Percentiles rank a stretch among this genome's conserved stretches.
Conservation (phyloP, 306 rosid species). For the Arachis stenosperma region DNA sequence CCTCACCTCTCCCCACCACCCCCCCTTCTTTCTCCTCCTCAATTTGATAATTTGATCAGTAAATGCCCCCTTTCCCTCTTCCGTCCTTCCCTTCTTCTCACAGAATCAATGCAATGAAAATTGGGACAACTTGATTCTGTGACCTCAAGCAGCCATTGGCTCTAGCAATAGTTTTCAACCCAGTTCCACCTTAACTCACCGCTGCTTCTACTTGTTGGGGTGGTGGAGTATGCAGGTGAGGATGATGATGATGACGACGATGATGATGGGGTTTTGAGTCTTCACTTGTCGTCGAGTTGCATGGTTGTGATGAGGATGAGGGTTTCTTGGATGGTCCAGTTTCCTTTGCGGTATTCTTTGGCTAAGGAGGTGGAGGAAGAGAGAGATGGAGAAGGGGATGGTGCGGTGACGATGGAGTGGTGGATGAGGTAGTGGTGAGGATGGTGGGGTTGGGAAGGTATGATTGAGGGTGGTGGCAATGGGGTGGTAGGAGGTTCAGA, state of each 20-base stretch:
- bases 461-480: no score
- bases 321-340: conserved; percentile 70
- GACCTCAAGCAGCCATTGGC: conserved; percentile 58
- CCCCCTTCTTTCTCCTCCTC: no score
- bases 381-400: conserved; percentile 11
- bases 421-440: conserved; percentile 7
- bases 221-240: background rate
- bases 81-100: no score
- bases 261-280: conserved; percentile 35
- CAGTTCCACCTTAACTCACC: conserved; percentile 72
- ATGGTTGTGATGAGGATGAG: conserved; percentile 60
- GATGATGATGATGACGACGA: conserved; percentile 2
- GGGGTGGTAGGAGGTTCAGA: no score
- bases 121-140: conserved; percentile 49
- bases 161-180: conserved; percentile 81
- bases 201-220: conserved; percentile 38
- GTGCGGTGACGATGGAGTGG: conserved; percentile 6
- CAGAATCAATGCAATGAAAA: no score
- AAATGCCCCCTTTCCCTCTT: no score
- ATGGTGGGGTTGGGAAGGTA: no score
- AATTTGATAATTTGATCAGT: no score
- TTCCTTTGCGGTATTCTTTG: conserved; percentile 67
- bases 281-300: conserved; percentile 58
- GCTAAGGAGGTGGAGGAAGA: conserved; percentile 26
- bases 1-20: no score